Percentiles rank a stretch among this genome's conserved stretches.
These are phyloP conservation scores for Eragrostis curvula DNA, from an alignment of 176 grass and related monocot species.

Conservation along the genomic window DNA sequence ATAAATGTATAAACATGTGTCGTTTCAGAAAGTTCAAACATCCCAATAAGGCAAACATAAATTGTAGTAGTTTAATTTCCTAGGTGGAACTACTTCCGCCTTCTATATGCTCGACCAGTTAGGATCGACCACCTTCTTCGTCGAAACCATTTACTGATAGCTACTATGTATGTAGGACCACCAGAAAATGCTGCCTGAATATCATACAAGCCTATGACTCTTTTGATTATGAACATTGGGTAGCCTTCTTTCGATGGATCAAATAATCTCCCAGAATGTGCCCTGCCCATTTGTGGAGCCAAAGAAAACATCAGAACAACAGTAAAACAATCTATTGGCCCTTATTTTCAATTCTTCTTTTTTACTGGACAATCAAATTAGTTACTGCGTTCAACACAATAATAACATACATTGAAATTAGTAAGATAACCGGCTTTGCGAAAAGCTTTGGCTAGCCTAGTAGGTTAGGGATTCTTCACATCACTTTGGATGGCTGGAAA, in stretches of 20 bases:
- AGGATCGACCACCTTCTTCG: not conserved
- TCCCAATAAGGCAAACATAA: too few relatives aligned
- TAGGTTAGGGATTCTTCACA: constrained; percentile 16
- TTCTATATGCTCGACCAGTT: not conserved
- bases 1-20: too few relatives aligned
- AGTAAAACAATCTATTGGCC: not conserved
- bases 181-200: not conserved
- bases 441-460: constrained; percentile 8
- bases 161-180: not conserved
- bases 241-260: constrained; percentile 4
- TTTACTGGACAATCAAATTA: not conserved
- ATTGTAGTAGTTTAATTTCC: too few relatives aligned
- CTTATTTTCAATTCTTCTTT: not conserved
- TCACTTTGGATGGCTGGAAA: constrained; percentile 39
- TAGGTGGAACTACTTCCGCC: not conserved
- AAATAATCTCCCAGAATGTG: not conserved
- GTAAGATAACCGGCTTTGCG: not conserved
- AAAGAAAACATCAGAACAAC: constrained; percentile 5
- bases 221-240: not conserved
- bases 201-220: not conserved
- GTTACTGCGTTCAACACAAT: not conserved
- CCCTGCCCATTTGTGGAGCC: not conserved
- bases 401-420: not conserved
- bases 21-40: not conserved
- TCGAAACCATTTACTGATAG: not conserved